Conservation (phyloP, 106 monocot species). For the Dendrobium nobile region DNA sequence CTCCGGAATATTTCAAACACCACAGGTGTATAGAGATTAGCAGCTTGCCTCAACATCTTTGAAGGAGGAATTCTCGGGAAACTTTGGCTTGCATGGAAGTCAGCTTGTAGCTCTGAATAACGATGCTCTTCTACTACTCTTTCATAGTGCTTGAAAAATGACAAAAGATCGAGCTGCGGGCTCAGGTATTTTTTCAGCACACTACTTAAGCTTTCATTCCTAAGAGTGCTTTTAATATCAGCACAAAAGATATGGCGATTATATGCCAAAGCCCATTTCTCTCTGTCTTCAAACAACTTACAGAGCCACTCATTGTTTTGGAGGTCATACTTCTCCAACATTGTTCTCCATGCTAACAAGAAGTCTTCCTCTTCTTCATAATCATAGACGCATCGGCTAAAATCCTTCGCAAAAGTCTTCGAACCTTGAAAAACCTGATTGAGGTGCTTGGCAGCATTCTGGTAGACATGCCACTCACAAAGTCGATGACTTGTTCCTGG, state of each 20-base stretch:
- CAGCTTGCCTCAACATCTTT: constrained; percentile 44
- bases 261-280: constrained; percentile 40
- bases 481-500: constrained; percentile 28
- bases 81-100: constrained; percentile 54
- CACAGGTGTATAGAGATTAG: constrained; percentile 42
- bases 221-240: constrained; percentile 35
- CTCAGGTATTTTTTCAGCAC: constrained; percentile 36
- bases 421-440: constrained; percentile 48
- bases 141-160: constrained; percentile 43
- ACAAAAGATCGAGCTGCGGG: constrained; percentile 40
- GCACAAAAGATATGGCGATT: constrained; percentile 36
- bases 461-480: constrained; percentile 50
- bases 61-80: constrained; percentile 47
- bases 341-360: constrained; percentile 32
- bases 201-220: constrained; percentile 28
- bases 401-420: constrained; percentile 50
- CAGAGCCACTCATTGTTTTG: constrained; percentile 35
- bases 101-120: constrained; percentile 45
- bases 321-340: constrained; percentile 51
- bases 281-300: constrained; percentile 34
- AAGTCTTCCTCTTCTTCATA: constrained; percentile 48
- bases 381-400: constrained; percentile 41
- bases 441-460: constrained; percentile 40
- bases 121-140: constrained; percentile 40
- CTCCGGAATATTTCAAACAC: constrained; percentile 44